Evolutionary conservation across 2,329 filamentous ascomycete species (phyloP).

Genomic region (Xylariaceae sp.): DNA sequence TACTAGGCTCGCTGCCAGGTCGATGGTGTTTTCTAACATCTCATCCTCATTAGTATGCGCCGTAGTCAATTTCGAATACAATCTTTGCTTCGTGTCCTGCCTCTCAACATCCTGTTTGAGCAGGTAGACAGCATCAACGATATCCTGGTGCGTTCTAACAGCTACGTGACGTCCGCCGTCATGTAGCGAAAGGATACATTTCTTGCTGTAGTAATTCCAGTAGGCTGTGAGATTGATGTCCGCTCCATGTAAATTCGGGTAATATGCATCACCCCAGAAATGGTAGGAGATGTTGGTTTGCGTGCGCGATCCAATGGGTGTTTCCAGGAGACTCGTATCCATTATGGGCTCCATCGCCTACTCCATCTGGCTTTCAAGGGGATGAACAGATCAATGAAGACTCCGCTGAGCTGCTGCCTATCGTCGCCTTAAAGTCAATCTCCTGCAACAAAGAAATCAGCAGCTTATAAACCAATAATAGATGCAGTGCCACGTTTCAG

Average conservation of each 20-base stretch:
- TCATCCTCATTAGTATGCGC: conserved; percentile 8
- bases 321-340: conserved; percentile 9
- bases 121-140: not conserved
- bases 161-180: conserved; percentile 1
- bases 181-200: not conserved
- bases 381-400: not conserved
- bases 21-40: conserved; percentile 9
- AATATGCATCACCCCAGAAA: not conserved
- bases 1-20: conserved; percentile 13
- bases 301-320: not conserved
- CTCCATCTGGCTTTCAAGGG: not conserved
- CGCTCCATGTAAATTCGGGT: not conserved
- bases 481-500: no score
- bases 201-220: conserved; percentile 7
- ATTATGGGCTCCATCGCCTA: conserved; percentile 2
- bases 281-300: conserved; percentile 3
- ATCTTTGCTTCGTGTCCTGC: not conserved
- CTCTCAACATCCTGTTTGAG: conserved; percentile 2
- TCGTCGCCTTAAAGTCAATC: no score
- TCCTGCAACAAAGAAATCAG: no score
- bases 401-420: no score
- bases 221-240: not conserved
- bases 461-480: no score
- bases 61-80: not conserved
- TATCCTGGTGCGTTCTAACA: conserved; percentile 2